Percentiles rank a stretch among this genome's conserved stretches.
These are phyloP conservation scores for Azolla pinnata DNA, from an alignment of 75 land plant species.

Conservation along the genomic window DNA sequence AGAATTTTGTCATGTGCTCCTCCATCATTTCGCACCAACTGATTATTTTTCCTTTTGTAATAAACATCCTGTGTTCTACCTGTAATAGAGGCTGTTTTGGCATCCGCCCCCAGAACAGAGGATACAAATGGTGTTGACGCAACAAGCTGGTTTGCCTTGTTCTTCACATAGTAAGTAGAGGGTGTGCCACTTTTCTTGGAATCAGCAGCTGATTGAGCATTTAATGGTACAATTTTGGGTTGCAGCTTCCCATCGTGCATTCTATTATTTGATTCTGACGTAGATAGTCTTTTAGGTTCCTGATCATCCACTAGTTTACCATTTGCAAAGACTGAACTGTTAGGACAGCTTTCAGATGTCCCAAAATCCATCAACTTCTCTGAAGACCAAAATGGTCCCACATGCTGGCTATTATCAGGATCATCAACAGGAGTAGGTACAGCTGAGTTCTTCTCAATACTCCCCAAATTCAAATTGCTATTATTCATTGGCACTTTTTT, in stretches of 20 bases:
- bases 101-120: background rate
- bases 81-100: background rate
- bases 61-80: conserved; percentile 35
- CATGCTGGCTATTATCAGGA: too few species aligned
- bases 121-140: conserved; percentile 28
- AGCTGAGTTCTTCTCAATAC: background rate
- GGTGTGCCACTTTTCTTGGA: conserved; percentile 4
- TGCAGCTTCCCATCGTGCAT: too few species aligned
- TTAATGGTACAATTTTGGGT: background rate
- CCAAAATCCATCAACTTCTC: too few species aligned
- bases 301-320: too few species aligned
- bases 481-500: background rate
- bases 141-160: conserved; percentile 61
- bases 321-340: background rate
- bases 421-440: background rate
- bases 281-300: too few species aligned
- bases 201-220: conserved; percentile 25
- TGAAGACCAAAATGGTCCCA: too few species aligned
- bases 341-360: background rate
- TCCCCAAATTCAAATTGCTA: background rate
- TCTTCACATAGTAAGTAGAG: conserved; percentile 37
- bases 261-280: too few species aligned
- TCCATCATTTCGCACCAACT: conserved; percentile 41
- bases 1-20: background rate
- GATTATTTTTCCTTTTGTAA: conserved; percentile 68